Evolutionary conservation across 805 yeast species (phyloP).

Genomic region (Priceomyces melissophilus): DNA sequence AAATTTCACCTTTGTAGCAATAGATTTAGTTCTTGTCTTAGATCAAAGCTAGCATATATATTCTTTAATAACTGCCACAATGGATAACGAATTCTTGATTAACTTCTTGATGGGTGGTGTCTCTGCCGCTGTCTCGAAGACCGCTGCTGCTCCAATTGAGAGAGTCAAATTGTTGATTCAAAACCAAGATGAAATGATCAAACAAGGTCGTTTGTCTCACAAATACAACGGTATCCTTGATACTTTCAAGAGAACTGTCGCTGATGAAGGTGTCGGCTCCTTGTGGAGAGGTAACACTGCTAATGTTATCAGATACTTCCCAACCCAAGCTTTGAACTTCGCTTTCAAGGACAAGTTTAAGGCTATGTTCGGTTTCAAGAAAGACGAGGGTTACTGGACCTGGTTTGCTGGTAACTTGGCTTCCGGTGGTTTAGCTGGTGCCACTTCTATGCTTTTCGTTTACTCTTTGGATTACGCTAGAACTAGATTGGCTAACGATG

Average conservation of each 20-base stretch:
- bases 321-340: conserved; percentile 97
- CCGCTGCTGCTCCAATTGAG: conserved; percentile 97
- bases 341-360: conserved; percentile 98
- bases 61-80: too few relatives aligned
- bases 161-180: conserved; percentile 95
- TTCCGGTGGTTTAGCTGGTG: conserved; percentile 99
- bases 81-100: conserved; percentile 23
- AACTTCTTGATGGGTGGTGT: conserved; percentile 96
- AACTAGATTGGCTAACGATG: conserved; percentile 98
- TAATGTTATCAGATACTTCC: conserved; percentile 98
- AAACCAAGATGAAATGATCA: conserved; percentile 97
- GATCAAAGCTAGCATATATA: neutral
- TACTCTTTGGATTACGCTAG: conserved; percentile 98
- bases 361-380: conserved; percentile 94
- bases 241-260: conserved; percentile 92
- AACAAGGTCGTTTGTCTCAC: conserved; percentile 89
- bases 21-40: neutral
- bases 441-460: conserved; percentile 86
- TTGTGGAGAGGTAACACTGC: conserved; percentile 99
- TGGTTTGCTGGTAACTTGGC: conserved; percentile 99
- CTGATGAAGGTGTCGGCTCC: conserved; percentile 86
- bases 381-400: conserved; percentile 86
- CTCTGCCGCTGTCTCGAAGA: conserved; percentile 97
- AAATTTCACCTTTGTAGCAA: too few relatives aligned
- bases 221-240: conserved; percentile 88